Evolutionary conservation across 225 moss, liverwort and hornwort genomes (phyloP), one percentile per base, ranked within the genome.

Genomic region (Asterella californica): DNA sequence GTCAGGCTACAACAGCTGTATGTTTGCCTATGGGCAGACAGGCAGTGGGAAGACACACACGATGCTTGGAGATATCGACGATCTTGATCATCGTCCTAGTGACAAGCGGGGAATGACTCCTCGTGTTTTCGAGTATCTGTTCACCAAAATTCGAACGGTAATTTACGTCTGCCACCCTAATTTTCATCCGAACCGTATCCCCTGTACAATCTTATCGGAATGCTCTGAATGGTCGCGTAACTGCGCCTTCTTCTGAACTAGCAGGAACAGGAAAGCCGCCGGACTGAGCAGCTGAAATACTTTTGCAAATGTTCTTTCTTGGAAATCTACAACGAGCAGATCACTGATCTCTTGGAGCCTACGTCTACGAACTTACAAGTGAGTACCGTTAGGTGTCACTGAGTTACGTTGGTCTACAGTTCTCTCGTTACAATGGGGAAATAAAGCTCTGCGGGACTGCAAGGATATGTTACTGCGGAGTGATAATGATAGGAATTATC

Each of bases 1-100:
- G 92, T 89, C 94, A 71, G 97, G 97, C 29, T 94, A 93, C 81
- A 99, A 99, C 81, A 99, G 97, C 86, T 99, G 94, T 77, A 99
- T 99, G 92, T 99, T 99, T 77, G 95, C 94, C 82, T 99, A 99
- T 61, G 97, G 97, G 15, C 84, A 87, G 80, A 87, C 87, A 65
- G 87, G 87, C 38, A 87, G 87, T 53, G 87, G 87, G 5, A 87
- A 87, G 80, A 87, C 87, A 36, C 87, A 87, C 33, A 87, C 87
- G 1, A 87, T 87, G 87, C 82, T 87, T 0, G 87, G 87, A 84
- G 87, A 87, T 70, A 87, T 87, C 14, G 87, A 87, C 45, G 52
- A 82, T 30, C 80, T 87, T 15, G 87, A 84, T 29, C 69, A 53
- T 36, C 70, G 57, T 55, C 87, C 87, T 25, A 87, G 84, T 49